phyloP scores from a whole-genome alignment of 2,329 filamentous ascomycete genomes.

The Colletotrichum abscissum region DNA sequence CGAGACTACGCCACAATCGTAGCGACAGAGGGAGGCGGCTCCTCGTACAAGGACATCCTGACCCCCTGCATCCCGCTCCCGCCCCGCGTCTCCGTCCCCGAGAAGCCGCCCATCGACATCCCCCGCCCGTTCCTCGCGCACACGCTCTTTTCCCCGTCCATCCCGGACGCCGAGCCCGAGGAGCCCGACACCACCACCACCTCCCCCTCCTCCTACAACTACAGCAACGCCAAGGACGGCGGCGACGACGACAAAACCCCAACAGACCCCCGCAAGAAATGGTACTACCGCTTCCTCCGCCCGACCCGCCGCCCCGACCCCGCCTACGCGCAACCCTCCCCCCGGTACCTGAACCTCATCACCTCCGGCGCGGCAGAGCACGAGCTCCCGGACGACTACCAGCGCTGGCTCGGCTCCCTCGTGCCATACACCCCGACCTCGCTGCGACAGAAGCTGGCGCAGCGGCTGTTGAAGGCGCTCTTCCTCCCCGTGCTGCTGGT shows the following conservation, averaged over 20 bases:
- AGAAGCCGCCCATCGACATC: conserved; percentile 64
- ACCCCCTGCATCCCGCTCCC: conserved; percentile 81
- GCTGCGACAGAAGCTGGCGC: conserved; percentile 73
- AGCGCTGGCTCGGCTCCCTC: conserved; percentile 75
- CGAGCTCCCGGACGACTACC: conserved; percentile 82
- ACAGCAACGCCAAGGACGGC: conserved; percentile 32
- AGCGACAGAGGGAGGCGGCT: conserved; percentile 88
- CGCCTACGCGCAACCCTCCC: conserved; percentile 83
- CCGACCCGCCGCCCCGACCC: conserved; percentile 69
- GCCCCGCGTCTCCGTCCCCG: conserved; percentile 68
- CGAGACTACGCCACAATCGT: conserved; percentile 88
- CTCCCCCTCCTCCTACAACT: conserved; percentile 23
- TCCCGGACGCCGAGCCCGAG: conserved; percentile 48
- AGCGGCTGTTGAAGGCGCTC: conserved; percentile 64
- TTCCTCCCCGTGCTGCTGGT: conserved; percentile 47
- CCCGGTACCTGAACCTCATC: conserved; percentile 85
- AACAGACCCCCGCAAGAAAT: conserved; percentile 46
- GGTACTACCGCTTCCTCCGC: conserved; percentile 59
- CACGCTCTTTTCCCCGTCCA: conserved; percentile 79
- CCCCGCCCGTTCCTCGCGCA: conserved; percentile 81
- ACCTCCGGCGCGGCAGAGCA: conserved; percentile 83
- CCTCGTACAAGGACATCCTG: conserved; percentile 85
- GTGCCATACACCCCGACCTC: conserved; percentile 78
- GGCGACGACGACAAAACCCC: conserved; percentile 34
- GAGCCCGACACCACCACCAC: too few species aligned